phyloP scores from a whole-genome alignment of 306 rosid species.

The Pueraria montana region DNA sequence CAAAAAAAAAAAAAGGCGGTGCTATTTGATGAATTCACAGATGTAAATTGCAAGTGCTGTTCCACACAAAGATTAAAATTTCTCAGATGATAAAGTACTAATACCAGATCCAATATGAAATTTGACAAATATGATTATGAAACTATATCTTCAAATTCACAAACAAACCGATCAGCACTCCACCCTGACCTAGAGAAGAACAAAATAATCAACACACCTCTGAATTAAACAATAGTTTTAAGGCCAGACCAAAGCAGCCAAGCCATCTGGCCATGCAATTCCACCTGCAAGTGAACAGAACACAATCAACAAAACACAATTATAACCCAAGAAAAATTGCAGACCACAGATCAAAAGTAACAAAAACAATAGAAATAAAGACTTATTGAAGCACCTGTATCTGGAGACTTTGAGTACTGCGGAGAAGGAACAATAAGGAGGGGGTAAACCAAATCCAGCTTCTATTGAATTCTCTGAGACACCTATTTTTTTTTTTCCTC shows the following conservation, averaged over 20 bases:
- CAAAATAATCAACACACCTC: slow-evolving; percentile 88
- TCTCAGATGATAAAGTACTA: slow-evolving; percentile 48
- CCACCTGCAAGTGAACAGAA: slow-evolving; percentile 79
- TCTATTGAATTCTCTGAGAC: slow-evolving; percentile 67
- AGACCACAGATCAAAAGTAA: slow-evolving; percentile 3
- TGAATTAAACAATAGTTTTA: slow-evolving; percentile 68
- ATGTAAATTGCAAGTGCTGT: slow-evolving; percentile 37
- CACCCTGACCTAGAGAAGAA: slow-evolving; percentile 68
- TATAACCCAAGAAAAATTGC: slow-evolving; percentile 5
- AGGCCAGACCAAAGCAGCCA: slow-evolving; percentile 78
- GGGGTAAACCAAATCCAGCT: slow-evolving; percentile 71
- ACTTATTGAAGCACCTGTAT: slow-evolving; percentile 60
- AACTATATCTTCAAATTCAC: slow-evolving; percentile 69
- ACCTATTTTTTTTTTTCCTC: slow-evolving; percentile 50
- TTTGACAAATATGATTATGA: slow-evolving; percentile 62
- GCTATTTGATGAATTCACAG: slow-evolving; percentile 35
- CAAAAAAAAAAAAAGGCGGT: slow-evolving; percentile 9
- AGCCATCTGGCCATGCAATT: slow-evolving; percentile 63
- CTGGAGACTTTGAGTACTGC: slow-evolving; percentile 64
- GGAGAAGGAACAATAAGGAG: slow-evolving; percentile 64
- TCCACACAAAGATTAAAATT: slow-evolving; percentile 49
- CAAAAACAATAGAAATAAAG: background rate
- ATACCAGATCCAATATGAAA: slow-evolving; percentile 51
- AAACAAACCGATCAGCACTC: slow-evolving; percentile 77
- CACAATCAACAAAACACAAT: slow-evolving; percentile 47